Base-by-base conservation (phyloP, 1,139 yeast genomes). In the Hyphopichia burtonii region DNA sequence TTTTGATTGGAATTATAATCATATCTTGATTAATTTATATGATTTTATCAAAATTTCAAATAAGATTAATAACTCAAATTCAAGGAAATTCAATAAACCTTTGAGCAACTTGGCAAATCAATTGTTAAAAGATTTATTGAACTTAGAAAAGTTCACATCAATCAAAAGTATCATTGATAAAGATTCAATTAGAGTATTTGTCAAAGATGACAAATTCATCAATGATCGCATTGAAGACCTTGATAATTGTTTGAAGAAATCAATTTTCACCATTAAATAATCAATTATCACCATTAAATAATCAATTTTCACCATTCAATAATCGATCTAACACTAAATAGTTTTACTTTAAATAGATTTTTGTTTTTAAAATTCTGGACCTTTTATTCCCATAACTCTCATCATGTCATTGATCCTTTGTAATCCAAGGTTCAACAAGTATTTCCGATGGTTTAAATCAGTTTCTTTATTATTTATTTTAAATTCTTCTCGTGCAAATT, bases 401-500 rank as follows among this genome's bases (percentile, higher is more conserved):
- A 62, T 52, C 65, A 59, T 60, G 37, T 62, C 62, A 44, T 59
- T 58, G 23, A 62, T 61, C 39, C 53, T 50, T 16, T 54, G 50
- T 5, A 67, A 56, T 0, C 77, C 78, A 33, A 59, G 56, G 40
- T 55, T 63, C 44, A 73, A 58, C 46, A 73, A 56, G 48, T 71
- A 73, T 48, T 64, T 65, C 34, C 77, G 50, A 41, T 71, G 70
- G 18, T 56, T 54, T 39, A 72, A 55, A 40, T 69, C 72, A 20
- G 62, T 57, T 37, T 55, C 59, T 15, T 54, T 41, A 11, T 53
- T 51, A 38, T 60, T 56, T 35, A 59, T 44, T 33, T 56, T 58
- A 50, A 73, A 73, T 49, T 73, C 78, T 12, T 52, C 63, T 39
- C 67, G 56, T 3, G 65, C 63, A 48, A 55, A 69, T 16, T 43